Conservation (phyloP, 352 stramenopile genomes). For the Globisporangium cederbergense region DNA sequence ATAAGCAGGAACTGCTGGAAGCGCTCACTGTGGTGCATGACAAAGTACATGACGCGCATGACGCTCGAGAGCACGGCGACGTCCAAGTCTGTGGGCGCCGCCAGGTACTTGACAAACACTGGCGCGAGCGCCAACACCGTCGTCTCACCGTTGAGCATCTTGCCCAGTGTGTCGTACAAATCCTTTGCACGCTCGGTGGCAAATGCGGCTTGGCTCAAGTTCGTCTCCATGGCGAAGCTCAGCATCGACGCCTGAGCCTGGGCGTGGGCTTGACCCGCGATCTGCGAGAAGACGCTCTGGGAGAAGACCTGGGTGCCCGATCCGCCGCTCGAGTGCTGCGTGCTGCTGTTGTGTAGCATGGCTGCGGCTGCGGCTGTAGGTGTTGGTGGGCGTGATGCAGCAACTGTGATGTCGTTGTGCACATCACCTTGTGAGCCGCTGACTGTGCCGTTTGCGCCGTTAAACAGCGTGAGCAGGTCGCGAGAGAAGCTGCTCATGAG, state of each 20-base stretch:
- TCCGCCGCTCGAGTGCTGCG: not conserved
- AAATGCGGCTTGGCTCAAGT: conserved; percentile 29
- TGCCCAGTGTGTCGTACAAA: conserved; percentile 49
- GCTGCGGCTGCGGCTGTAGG: conserved; percentile 7
- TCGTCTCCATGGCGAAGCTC: conserved; percentile 31
- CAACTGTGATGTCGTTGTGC: not conserved
- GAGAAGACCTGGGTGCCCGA: conserved; percentile 28
- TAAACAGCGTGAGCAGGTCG: conserved; percentile 20
- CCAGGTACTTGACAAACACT: conserved; percentile 53
- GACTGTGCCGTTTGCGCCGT: conserved; percentile 7
- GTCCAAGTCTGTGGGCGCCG: conserved; percentile 37
- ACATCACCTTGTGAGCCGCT: not conserved
- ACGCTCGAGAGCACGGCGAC: conserved; percentile 37
- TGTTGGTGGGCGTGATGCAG: conserved; percentile 2
- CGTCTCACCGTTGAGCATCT: conserved; percentile 45
- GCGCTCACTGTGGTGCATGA: conserved; percentile 46
- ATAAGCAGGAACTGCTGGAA: conserved; percentile 54
- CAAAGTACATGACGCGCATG: conserved; percentile 43
- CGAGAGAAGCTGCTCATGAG: conserved; percentile 32
- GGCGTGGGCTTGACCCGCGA: conserved; percentile 31
- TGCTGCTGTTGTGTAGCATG: not conserved
- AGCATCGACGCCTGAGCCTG: conserved; percentile 38
- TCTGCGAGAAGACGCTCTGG: conserved; percentile 60
- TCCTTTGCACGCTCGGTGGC: conserved; percentile 35
- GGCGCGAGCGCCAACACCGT: conserved; percentile 37